phyloP scores from a whole-genome alignment of 345 rosid genomes.

The Populus davidiana region DNA sequence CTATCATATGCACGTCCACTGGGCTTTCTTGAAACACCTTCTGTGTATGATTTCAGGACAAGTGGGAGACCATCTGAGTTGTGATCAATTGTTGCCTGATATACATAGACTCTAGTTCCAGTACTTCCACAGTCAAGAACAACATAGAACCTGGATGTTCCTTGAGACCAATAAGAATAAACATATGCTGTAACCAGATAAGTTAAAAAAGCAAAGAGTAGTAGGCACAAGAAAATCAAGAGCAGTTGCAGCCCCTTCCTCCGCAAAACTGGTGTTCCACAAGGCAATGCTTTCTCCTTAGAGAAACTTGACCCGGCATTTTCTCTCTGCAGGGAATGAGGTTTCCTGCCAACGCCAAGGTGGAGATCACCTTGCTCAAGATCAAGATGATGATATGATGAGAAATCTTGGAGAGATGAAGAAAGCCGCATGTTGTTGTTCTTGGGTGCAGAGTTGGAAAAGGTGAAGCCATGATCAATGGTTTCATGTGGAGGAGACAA shows the following conservation, averaged over 20 bases:
- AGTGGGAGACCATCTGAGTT: slow-evolving; percentile 65
- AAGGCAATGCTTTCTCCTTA: slow-evolving; percentile 60
- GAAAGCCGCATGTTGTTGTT: slow-evolving; percentile 58
- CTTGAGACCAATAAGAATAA: slow-evolving; percentile 72
- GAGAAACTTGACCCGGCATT: slow-evolving; percentile 69
- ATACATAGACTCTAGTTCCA: slow-evolving; percentile 88
- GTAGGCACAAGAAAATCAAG: slow-evolving; percentile 48
- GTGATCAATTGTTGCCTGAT: slow-evolving; percentile 61
- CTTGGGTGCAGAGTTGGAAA: slow-evolving; percentile 43
- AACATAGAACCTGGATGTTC: slow-evolving; percentile 72
- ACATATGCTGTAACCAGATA: slow-evolving; percentile 52
- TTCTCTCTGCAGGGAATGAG: slow-evolving; percentile 45
- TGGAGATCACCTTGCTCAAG: slow-evolving; percentile 47
- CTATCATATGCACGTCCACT: slow-evolving; percentile 93
- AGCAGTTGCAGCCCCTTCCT: slow-evolving; percentile 63
- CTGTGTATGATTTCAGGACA: slow-evolving; percentile 58
- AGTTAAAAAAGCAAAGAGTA: slow-evolving; percentile 54
- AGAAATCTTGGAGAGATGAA: slow-evolving; percentile 85
- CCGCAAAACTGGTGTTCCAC: slow-evolving; percentile 40
- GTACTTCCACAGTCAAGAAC: slow-evolving; percentile 99
- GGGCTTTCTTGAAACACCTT: slow-evolving; percentile 65
- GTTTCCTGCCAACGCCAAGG: slow-evolving; percentile 40
- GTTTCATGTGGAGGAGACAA: slow-evolving; percentile 40
- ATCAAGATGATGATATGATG: slow-evolving; percentile 52
- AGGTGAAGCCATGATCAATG: slow-evolving; percentile 31